Conservation (phyloP, 768 basidiomycete species). For the Leucogyrophana mollusca region DNA sequence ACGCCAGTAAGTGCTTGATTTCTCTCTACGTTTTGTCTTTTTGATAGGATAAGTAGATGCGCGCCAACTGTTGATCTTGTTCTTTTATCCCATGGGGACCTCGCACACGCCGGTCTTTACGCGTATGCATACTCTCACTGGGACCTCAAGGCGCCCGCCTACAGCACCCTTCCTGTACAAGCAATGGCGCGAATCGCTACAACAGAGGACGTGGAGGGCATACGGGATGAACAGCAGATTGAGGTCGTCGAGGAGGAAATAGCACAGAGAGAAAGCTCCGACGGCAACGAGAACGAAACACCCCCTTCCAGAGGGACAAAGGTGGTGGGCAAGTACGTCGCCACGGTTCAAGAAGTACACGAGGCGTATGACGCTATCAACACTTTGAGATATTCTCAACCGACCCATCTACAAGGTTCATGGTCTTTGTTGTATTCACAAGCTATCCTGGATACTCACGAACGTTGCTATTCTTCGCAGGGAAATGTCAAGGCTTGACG, state of each 20-base stretch:
- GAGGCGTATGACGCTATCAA: constrained; percentile 92
- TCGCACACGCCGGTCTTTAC: constrained; percentile 87
- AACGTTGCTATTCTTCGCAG: constrained; percentile 32
- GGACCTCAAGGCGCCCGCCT: constrained; percentile 87
- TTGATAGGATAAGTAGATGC: constrained; percentile 41
- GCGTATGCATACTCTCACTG: constrained; percentile 88
- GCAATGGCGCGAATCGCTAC: constrained; percentile 93
- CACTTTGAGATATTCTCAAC: constrained; percentile 92
- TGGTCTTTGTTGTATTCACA: constrained; percentile 16
- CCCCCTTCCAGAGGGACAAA: constrained; percentile 1
- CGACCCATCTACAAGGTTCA: constrained; percentile 88
- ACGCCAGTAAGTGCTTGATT: constrained; percentile 54
- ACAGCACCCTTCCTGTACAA: constrained; percentile 92
- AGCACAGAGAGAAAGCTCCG: constrained; percentile 20
- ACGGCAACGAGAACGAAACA: constrained; percentile 20
- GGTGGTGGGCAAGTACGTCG: constrained; percentile 58
- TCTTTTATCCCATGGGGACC: constrained; percentile 90
- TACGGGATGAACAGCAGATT: constrained; percentile 73
- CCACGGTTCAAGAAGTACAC: constrained; percentile 82
- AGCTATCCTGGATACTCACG: constrained; percentile 2
- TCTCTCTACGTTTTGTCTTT: constrained; percentile 1
- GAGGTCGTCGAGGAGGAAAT: constrained; percentile 25
- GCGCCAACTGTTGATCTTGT: constrained; percentile 87
- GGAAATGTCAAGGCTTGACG: constrained; percentile 89
- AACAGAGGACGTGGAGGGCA: constrained; percentile 81